These are phyloP conservation scores for Pythium inflatum DNA, from an alignment of 352 stramenopile species.

Conservation along the genomic window DNA sequence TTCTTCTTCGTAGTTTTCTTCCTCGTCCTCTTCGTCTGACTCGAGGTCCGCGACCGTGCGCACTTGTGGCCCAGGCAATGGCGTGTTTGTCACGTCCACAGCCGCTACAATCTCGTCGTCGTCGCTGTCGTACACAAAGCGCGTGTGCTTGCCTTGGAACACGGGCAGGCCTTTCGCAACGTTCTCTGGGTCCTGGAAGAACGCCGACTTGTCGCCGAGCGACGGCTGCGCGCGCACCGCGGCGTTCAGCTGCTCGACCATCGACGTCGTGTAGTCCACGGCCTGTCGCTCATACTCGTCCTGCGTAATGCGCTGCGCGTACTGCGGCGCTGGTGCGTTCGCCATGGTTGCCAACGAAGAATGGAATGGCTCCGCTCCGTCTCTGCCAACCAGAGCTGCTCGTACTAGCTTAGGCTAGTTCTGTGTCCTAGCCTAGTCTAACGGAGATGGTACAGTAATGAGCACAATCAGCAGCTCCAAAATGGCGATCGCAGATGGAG, in stretches of 20 bases:
- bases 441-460: neutral
- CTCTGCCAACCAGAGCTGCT: neutral
- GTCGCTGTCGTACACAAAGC: conserved; percentile 80
- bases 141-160: conserved; percentile 81
- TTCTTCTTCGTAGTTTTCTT: conserved; percentile 41
- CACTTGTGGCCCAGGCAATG: conserved; percentile 53
- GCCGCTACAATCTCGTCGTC: conserved; percentile 67
- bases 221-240: conserved; percentile 54
- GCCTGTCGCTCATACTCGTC: conserved; percentile 66
- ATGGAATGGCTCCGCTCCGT: neutral
- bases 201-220: conserved; percentile 57
- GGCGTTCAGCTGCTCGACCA: conserved; percentile 68
- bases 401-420: conserved; percentile 14
- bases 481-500: conserved; percentile 15
- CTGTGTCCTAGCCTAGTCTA: neutral
- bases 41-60: conserved; percentile 68
- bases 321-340: conserved; percentile 12
- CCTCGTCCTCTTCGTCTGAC: conserved; percentile 43
- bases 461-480: no score
- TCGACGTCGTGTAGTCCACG: conserved; percentile 66
- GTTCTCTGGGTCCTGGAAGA: conserved; percentile 70
- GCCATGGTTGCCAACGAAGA: conserved; percentile 12
- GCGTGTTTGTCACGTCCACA: conserved; percentile 67
- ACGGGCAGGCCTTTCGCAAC: conserved; percentile 61
- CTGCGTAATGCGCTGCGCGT: conserved; percentile 25